Evolutionary conservation across 192 early-diverging fungal species (phyloP).

Genomic region (Coemansia erecta): DNA sequence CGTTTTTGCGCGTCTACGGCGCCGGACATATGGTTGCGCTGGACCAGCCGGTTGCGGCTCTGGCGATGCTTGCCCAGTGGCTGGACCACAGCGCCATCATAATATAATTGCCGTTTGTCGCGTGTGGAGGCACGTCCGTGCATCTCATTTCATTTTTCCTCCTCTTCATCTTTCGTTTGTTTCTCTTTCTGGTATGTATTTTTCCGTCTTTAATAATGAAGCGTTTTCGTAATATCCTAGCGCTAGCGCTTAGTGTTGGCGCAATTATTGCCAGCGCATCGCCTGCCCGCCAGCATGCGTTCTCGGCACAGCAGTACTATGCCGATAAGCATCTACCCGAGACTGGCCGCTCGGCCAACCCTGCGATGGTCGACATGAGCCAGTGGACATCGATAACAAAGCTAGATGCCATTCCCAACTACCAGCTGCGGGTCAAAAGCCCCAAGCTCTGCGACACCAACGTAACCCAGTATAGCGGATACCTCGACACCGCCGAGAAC

Average conservation of each 20-base stretch:
- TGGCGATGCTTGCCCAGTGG: constrained; percentile 86
- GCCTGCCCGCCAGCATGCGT: too few relatives aligned
- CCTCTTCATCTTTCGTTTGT: too few relatives aligned
- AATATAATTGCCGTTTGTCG: too few relatives aligned
- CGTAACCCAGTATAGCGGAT: constrained; percentile 87
- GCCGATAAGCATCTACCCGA: too few relatives aligned
- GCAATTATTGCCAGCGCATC: too few relatives aligned
- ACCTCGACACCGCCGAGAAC: constrained; percentile 65
- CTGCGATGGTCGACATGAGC: constrained; percentile 16
- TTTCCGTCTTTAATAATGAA: too few relatives aligned
- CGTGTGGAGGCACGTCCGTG: too few relatives aligned
- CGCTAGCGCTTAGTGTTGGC: too few relatives aligned
- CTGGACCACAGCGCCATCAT: constrained; percentile 22
- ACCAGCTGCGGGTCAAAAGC: constrained; percentile 70
- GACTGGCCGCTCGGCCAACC: constrained; percentile 16
- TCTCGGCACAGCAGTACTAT: too few relatives aligned
- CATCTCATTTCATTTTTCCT: too few relatives aligned
- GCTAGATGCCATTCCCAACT: constrained; percentile 65
- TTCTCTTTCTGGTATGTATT: too few relatives aligned
- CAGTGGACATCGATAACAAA: constrained; percentile 29
- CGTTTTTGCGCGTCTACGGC: constrained; percentile 79
- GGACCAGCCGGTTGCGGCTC: constrained; percentile 75
- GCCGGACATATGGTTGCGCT: constrained; percentile 90
- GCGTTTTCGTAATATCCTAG: too few relatives aligned
- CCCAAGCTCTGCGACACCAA: constrained; percentile 80